phyloP scores from a whole-genome alignment of 768 basidiomycete genomes.

The Amanita inopinata region DNA sequence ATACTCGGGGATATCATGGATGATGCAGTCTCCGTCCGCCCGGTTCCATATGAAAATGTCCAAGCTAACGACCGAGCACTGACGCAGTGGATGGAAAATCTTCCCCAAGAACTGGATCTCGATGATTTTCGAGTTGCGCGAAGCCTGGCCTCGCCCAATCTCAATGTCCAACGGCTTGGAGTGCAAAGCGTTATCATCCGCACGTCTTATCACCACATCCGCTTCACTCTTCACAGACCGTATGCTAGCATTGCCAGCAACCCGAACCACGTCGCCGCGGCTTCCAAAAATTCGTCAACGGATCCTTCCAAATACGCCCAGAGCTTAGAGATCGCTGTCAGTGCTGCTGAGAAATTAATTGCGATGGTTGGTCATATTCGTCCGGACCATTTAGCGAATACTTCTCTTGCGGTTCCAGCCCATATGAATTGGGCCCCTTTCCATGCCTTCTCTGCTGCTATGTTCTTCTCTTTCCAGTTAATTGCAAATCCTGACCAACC shows the following conservation, averaged over 20 bases:
- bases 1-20: slow-evolving; percentile 82
- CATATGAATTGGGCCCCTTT: slow-evolving; percentile 82
- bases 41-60: slow-evolving; percentile 69
- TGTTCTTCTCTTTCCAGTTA: slow-evolving; percentile 89
- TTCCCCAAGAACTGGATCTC: slow-evolving; percentile 64
- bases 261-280: slow-evolving; percentile 16
- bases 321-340: slow-evolving; percentile 66
- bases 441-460: slow-evolving; percentile 78
- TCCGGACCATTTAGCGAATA: slow-evolving; percentile 65
- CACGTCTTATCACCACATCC: slow-evolving; percentile 71
- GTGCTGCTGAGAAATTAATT: slow-evolving; percentile 70
- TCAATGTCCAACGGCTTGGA: slow-evolving; percentile 53
- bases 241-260: slow-evolving; percentile 39
- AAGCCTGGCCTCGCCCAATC: slow-evolving; percentile 54
- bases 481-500: slow-evolving; percentile 74
- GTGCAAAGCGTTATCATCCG: slow-evolving; percentile 79
- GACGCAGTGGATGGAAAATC: slow-evolving; percentile 66
- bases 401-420: slow-evolving; percentile 62
- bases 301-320: slow-evolving; percentile 39
- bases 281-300: slow-evolving; percentile 19
- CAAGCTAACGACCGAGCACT: slow-evolving; percentile 64
- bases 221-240: slow-evolving; percentile 77
- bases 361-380: slow-evolving; percentile 68
- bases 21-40: slow-evolving; percentile 69
- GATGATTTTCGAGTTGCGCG: slow-evolving; percentile 71